Base-by-base conservation (phyloP, 805 yeast species). In the Candida ficus region DNA sequence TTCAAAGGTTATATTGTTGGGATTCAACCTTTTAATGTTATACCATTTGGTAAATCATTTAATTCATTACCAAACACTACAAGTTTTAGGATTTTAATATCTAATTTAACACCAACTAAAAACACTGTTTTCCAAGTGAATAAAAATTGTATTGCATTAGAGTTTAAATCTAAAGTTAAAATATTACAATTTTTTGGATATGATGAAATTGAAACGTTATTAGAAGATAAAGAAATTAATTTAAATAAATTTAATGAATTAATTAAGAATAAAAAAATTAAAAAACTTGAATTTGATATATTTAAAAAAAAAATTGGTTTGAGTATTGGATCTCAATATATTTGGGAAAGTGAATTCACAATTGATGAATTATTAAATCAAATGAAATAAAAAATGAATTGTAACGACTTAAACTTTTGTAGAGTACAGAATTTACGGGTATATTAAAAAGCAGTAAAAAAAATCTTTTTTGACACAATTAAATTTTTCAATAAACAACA, bases 1-100 rank as follows among this genome's bases (percentile, higher is more conserved):
- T 43, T 50, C 26, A 4, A 19, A 4, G 56, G 53, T 1, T 49
- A 39, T 18, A 33, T 44, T 2, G 33, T 49, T 23, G 52, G 53
- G 4, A 37, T 44, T 11, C 44, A 44, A 4, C 56, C 54, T 13
- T 14, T 13, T 0, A 32, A 41, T 20, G 32, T 46, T 10, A 13
- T 29, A 21, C 27, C 46, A 1, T 27, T 51, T 38, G 53, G 52
- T 3, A 42, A 31, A 14, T 30, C 54, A n/a, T 51, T 37, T 21
- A 26, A 46, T 3, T 39, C 41, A 4, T 18, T 40, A 11, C 28
- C 40, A 3, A 39, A 27, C 9, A 29, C 41, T 4, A 45, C 44
- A 3, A 48, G 41, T 28, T 49, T 51, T 31, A 42, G 45, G 26
- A 14, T 51, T 10, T 19, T 45, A 1, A 42, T 51, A n/a, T 45